Base-by-base conservation (phyloP, 208 protist genomes). In the Acanthamoeba divionensis region DNA sequence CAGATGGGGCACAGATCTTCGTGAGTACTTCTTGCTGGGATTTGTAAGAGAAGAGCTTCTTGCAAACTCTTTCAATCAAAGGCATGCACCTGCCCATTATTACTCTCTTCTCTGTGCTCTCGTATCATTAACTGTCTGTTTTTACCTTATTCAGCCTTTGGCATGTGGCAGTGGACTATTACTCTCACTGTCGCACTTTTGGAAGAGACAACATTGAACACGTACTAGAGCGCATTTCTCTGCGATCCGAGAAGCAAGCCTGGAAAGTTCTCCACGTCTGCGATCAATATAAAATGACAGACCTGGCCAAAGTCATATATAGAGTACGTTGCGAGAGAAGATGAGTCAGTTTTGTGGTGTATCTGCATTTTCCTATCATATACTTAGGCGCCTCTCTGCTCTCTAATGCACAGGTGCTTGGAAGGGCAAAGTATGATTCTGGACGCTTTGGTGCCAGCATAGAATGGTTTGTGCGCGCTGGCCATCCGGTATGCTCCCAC, bases 391-490 rank as follows among this genome's bases (percentile, higher is more conserved):
- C 5, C 36, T 41, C 36, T 41, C 36, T 41, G n/a, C 36, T 41
- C 66, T 38, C 18, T 45, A 29, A 9, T 38, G 2, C 13, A 18
- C 44, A 85, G 75, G 65, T 85, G 1, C 60, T 85, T 38, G 75
- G 75, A 7, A 85, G 60, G 75, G 54, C 60, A 31, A 85, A 85
- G 52, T 85, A 85, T 36, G 13, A 57, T 12, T 50, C 60, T 33
- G n/a, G 75, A 41, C 21, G 75, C 26, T 85, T 66, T 24, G 75
- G 75, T 7, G 75, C 75, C 6, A 48, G 54, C 36, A 85, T 85
- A n/a, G 54, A 85, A 36, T 85, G 75, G 75, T 85, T 85, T 44
- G 13, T 85, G 47, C 75, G 75, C 2, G 75, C 75, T 33, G 75
- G 54, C 13, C 52, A 85, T 36, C 73, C 24, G 31, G 73, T 83